Evolutionary conservation across 225 moss, liverwort and hornwort species (phyloP), one percentile per base, ranked within the genome.

Genomic region (Antitrichia curtipendula): DNA sequence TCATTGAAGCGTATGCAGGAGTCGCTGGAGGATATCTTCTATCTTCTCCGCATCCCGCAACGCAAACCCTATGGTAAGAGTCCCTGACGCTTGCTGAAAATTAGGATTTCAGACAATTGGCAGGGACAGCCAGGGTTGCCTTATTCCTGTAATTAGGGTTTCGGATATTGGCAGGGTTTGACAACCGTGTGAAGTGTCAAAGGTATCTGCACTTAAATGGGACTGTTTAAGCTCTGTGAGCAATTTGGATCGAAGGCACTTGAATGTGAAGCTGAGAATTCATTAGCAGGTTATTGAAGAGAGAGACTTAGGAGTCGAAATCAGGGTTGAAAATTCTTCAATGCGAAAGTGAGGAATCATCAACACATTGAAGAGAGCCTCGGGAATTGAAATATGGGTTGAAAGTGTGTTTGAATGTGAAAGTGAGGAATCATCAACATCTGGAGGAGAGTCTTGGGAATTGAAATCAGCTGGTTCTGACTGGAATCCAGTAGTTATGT

Each of bases 1-100:
- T 82, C 95, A 28, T 91, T 97, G 94, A 99, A 92, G 75, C 89
- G 85, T 57, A 96, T 97, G 91, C 99, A 99, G 92, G 99, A 96
- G 66, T 94, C 99, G 47, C 91, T 99, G 88, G 99, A 99, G 92
- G 99, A 99, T n/a, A 96, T 99, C 74, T 99, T 97, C 91, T 99
- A 99, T 86, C 91, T 99, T 62, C 94, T 99, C 23, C 95, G 99
- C 63, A 99, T 99, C 82, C 99, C 99, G 72, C 99, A 99, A 89
- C 96, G 99, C 58, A 99, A 99, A 90, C 97, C 99, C 31, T 99
- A 94, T 86, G 99, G 99, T 93, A 81, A 79, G 90, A 47, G 36
- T 6, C 52, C 31, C 68, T 16, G 22, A 45, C 40, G 32, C 17
- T 38, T 54, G 52, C 75, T 70, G 25, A 10, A 41, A 43, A 72